These are phyloP conservation scores for Colletotrichum sp. DNA, from an alignment of 2,329 filamentous ascomycete genomes.

Conservation along the genomic window DNA sequence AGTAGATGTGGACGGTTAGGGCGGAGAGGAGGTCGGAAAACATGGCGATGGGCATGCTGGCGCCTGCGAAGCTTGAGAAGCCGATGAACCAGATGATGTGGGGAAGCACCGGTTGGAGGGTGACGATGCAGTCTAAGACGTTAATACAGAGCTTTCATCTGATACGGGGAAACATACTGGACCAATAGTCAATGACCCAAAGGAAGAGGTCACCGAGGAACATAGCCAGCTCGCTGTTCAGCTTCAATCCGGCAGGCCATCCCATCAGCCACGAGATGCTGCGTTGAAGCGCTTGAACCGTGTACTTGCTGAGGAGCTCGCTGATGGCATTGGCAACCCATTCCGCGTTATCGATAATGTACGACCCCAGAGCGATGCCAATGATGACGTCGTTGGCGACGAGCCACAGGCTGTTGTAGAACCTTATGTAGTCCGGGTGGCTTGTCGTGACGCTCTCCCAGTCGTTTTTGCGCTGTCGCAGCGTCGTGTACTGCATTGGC, in stretches of 20 bases:
- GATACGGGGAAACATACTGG: conserved; percentile 60
- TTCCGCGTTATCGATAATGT: conserved; percentile 92
- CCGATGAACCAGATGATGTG: conserved; percentile 91
- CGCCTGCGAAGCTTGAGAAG: conserved; percentile 92
- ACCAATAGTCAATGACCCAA: conserved; percentile 99
- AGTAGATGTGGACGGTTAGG: conserved; percentile 95
- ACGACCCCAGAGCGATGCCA: conserved; percentile 93
- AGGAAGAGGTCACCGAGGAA: conserved; percentile 95
- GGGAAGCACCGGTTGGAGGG: conserved; percentile 81
- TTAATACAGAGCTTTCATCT: conserved; percentile 24
- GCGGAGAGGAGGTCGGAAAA: conserved; percentile 93
- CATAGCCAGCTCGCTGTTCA: conserved; percentile 91
- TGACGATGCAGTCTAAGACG: conserved; percentile 71
- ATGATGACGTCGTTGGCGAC: conserved; percentile 99
- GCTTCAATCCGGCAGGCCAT: conserved; percentile 91
- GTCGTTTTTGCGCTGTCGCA: conserved; percentile 87
- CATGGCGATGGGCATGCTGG: conserved; percentile 94
- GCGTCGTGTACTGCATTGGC: conserved; percentile 93
- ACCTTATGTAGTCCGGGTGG: conserved; percentile 97
- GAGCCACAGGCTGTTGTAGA: conserved; percentile 98
- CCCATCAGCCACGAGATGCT: conserved; percentile 97
- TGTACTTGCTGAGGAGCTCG: conserved; percentile 77
- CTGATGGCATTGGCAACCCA: conserved; percentile 85
- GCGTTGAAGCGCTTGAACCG: conserved; percentile 83
- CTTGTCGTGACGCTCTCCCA: conserved; percentile 96